Conservation (phyloP, 1,139 yeast genomes). For the Yamadazyma oceani region DNA sequence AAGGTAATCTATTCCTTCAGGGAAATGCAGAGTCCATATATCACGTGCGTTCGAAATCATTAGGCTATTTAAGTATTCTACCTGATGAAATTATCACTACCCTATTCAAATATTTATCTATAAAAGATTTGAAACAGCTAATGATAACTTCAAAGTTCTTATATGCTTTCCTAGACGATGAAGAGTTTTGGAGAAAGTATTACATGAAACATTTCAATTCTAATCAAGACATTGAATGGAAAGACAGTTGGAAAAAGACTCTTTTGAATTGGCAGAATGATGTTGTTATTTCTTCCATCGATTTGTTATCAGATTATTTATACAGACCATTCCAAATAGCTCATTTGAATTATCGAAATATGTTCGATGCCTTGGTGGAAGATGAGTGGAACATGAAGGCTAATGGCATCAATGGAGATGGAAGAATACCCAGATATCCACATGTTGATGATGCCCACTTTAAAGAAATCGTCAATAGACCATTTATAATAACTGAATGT, state of each 20-base stretch:
- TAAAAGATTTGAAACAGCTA: constrained; percentile 46
- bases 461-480: constrained; percentile 51
- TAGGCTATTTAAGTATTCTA: constrained; percentile 55
- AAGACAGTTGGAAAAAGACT: constrained; percentile 77
- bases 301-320: constrained; percentile 52
- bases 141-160: constrained; percentile 63
- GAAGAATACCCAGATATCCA: constrained; percentile 46
- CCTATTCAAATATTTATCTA: constrained; percentile 44
- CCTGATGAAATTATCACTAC: constrained; percentile 61
- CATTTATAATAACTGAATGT: constrained; percentile 59
- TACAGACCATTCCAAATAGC: constrained; percentile 82
- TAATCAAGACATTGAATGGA: constrained; percentile 45
- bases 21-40: constrained; percentile 16
- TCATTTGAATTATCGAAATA: constrained; percentile 55
- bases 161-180: constrained; percentile 71
- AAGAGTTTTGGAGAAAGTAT: constrained; percentile 73
- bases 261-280: constrained; percentile 41
- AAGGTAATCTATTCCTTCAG: constrained; percentile 55
- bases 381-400: constrained; percentile 38
- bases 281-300: constrained; percentile 28
- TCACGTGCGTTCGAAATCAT: constrained; percentile 25
- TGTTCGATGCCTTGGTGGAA: constrained; percentile 48
- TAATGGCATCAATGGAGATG: constrained; percentile 22
- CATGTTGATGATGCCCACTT: constrained; percentile 47
- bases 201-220: constrained; percentile 30